phyloP scores from a whole-genome alignment of 2,329 filamentous ascomycete genomes.

The Xylaria sp. region DNA sequence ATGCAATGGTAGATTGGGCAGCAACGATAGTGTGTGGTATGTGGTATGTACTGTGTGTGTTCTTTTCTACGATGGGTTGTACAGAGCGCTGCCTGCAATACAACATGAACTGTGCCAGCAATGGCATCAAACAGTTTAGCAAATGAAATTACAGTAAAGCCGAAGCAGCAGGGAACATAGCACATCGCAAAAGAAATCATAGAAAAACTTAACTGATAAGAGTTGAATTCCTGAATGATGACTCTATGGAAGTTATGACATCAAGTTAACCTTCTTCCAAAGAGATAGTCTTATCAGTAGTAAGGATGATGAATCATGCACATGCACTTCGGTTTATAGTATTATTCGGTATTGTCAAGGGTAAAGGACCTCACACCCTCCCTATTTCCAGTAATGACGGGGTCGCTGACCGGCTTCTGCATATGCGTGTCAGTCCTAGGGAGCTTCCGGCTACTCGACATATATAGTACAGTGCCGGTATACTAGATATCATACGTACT shows the following conservation, averaged over 20 bases:
- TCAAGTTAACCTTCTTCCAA: not conserved
- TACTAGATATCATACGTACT: not conserved
- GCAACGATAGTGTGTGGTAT: not conserved
- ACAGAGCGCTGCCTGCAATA: not conserved
- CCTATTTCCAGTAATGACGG: not conserved
- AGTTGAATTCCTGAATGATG: not conserved
- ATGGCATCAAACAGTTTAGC: not conserved
- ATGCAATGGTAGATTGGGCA: slow-evolving; percentile 1
- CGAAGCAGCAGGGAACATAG: not conserved
- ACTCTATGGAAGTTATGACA: not conserved
- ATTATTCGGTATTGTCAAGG: not conserved
- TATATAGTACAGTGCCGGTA: too few species aligned
- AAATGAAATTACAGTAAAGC: not conserved
- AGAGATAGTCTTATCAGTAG: not conserved
- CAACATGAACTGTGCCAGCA: not conserved
- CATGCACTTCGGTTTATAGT: not conserved
- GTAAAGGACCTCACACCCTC: not conserved
- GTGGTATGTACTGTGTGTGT: not conserved
- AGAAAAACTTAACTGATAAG: not conserved
- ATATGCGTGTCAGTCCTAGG: not conserved
- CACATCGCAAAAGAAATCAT: not conserved
- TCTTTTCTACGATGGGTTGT: not conserved
- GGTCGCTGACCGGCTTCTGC: not conserved
- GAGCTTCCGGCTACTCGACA: not conserved
- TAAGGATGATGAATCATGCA: slow-evolving; percentile 11